phyloP scores from a whole-genome alignment of 1,284 basidiomycete species.

The Marasmius fiardii region DNA sequence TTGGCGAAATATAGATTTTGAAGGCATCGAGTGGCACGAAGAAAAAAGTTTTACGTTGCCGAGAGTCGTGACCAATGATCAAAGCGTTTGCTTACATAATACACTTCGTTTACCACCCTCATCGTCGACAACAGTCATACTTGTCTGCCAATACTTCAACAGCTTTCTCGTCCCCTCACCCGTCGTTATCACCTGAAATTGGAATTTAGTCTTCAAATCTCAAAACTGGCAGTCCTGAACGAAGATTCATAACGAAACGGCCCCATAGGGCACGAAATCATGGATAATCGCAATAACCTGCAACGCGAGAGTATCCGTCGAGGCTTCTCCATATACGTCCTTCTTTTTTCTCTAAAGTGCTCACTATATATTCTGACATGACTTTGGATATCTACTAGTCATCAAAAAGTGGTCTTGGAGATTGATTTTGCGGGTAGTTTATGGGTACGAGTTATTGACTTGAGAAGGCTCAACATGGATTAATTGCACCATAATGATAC shows the following conservation, averaged over 20 bases:
- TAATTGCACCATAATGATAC: slow-evolving; percentile 17
- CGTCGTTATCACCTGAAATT: background rate
- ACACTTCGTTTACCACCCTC: slow-evolving; percentile 1
- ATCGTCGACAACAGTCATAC: background rate
- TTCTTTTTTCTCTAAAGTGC: slow-evolving; percentile 23
- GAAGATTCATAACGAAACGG: slow-evolving; percentile 3
- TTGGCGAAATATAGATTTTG: slow-evolving; percentile 83
- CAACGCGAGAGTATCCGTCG: slow-evolving; percentile 74
- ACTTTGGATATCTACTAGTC: slow-evolving; percentile 69
- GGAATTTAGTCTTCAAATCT: background rate
- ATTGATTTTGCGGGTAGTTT: slow-evolving; percentile 81
- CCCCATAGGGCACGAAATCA: slow-evolving; percentile 18
- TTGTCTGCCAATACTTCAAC: background rate
- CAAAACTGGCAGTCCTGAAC: slow-evolving; percentile 14
- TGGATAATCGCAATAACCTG: slow-evolving; percentile 49
- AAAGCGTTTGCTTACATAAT: background rate
- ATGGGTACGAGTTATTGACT: slow-evolving; percentile 50
- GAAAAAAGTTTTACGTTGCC: slow-evolving; percentile 13
- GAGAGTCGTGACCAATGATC: slow-evolving; percentile 1
- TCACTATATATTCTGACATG: slow-evolving; percentile 41
- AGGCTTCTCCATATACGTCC: slow-evolving; percentile 83
- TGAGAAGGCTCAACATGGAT: slow-evolving; percentile 18
- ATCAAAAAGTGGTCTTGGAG: slow-evolving; percentile 90
- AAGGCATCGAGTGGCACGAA: slow-evolving; percentile 46
- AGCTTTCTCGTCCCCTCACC: background rate